Evolutionary conservation across 1,284 basidiomycete genomes (phyloP).

Genomic region (Garcileccinum viscosum): DNA sequence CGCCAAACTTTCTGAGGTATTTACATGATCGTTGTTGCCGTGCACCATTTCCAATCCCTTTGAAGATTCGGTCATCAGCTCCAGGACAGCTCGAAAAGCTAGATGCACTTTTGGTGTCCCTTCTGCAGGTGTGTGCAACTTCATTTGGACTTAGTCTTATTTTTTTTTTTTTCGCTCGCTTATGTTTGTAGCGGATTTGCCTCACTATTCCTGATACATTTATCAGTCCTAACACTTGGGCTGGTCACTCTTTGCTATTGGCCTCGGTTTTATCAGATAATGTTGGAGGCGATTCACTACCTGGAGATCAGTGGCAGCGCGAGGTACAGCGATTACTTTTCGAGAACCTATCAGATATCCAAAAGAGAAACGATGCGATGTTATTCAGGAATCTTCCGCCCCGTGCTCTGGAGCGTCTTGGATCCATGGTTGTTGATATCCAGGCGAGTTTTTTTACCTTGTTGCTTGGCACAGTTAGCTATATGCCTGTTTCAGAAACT

Average conservation of each 20-base stretch:
- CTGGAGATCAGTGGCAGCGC: slow-evolving; percentile 43
- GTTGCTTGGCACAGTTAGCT: not conserved
- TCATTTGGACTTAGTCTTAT: no score
- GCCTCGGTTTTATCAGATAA: slow-evolving; percentile 51
- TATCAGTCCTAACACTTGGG: slow-evolving; percentile 76
- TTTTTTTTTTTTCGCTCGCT: slow-evolving; percentile 6
- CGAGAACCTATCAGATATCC: slow-evolving; percentile 63
- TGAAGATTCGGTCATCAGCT: slow-evolving; percentile 58
- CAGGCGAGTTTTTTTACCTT: slow-evolving; percentile 51
- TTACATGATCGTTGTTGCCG: not conserved
- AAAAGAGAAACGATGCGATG: slow-evolving; percentile 77
- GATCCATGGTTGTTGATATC: slow-evolving; percentile 76
- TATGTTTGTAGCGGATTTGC: slow-evolving; percentile 59
- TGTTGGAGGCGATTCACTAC: slow-evolving; percentile 35
- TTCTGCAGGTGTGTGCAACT: slow-evolving; percentile 60
- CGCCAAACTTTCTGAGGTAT: slow-evolving; percentile 73
- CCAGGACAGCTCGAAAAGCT: slow-evolving; percentile 63
- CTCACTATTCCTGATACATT: slow-evolving; percentile 73
- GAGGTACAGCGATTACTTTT: slow-evolving; percentile 53
- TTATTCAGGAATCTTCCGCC: slow-evolving; percentile 72
- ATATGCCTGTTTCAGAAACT: slow-evolving; percentile 58
- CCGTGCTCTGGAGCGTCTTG: slow-evolving; percentile 60
- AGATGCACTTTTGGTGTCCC: slow-evolving; percentile 56
- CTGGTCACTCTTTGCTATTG: slow-evolving; percentile 53
- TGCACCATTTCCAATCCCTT: slow-evolving; percentile 1